Evolutionary conservation across 2,329 filamentous ascomycete genomes (phyloP), one percentile per base, ranked within the genome.

Genomic region (Colletotrichum higginsianum): DNA sequence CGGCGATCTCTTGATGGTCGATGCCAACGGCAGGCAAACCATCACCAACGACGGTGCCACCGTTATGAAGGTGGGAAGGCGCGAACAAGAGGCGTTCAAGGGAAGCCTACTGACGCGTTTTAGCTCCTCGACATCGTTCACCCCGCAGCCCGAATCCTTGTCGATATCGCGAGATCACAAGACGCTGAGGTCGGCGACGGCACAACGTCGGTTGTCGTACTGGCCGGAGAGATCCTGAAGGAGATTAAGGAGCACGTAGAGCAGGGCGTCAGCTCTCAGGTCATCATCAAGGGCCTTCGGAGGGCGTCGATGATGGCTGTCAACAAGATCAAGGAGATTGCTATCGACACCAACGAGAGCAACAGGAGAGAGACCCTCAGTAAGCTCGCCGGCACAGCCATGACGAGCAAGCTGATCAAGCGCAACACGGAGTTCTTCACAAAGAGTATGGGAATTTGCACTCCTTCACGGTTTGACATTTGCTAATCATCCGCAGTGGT

Each of bases 331-430:
- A 97, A 97, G 89, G 96, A 99, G 86, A 98, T 99, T 82, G 93
- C 95, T 58, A 90, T 98, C 76, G 91, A 91, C 84, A 95, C 94
- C 66, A 89, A 91, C 76, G 94, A 97, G 81, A 90, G 88, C 71
- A 96, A 93, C 84, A 93, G 92, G 84, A 91, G 94, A 77, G 95
- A 98, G 77, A 98, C 95, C 52, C 88, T 99, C 73, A 85, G 87
- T 81, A 97, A 98, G 85, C 87, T 99, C 77, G 96, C 96, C 40
- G 94, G 90, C 46, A 99, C 96, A 38, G 96, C 96, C 77, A 99
- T 99, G 96, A 98, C 95, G 83, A 98, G 95, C 89, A 99, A 99
- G 88, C 88, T 99, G 77, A 98, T 99, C 81, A 97, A 98, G 90
- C 90, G 96, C 79, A 98, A 99, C 86, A 93, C 96, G 42, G 90